A percentile compares a stretch with the other conserved stretches of the same genome.
These are phyloP conservation scores for Porodaedalea pini DNA, from an alignment of 1,284 basidiomycete species.

Conservation along the genomic window DNA sequence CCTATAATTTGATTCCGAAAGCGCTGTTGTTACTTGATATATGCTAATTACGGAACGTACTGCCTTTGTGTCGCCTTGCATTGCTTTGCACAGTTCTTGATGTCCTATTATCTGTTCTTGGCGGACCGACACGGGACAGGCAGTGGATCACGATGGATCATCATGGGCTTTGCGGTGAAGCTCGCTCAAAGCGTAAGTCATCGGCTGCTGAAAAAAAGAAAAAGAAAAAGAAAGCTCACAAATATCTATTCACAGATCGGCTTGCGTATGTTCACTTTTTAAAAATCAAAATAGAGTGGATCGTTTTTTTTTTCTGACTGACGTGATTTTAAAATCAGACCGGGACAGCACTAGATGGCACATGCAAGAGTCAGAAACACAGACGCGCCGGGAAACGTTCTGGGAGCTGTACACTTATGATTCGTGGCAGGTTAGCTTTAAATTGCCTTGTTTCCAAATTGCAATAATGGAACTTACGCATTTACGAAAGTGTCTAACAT, in stretches of 20 bases:
- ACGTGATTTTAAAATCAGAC: constrained; percentile 40
- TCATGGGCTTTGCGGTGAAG: constrained; percentile 76
- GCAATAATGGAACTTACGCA: constrained; percentile 3
- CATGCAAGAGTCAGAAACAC: constrained; percentile 54
- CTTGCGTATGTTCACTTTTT: constrained; percentile 67
- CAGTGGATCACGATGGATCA: constrained; percentile 71
- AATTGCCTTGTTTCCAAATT: not conserved
- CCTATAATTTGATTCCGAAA: not conserved
- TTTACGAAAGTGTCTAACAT: constrained; percentile 58
- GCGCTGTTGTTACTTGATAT: not conserved
- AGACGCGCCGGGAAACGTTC: constrained; percentile 62
- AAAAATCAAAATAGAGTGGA: too few relatives aligned
- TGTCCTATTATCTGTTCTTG: constrained; percentile 74
- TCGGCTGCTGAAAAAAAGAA: constrained; percentile 1
- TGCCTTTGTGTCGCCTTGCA: too few relatives aligned
- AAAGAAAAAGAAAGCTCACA: not conserved
- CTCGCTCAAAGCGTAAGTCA: constrained; percentile 69
- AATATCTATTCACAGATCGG: constrained; percentile 50
- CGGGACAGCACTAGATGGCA: constrained; percentile 69
- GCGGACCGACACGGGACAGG: constrained; percentile 68
- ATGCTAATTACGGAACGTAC: constrained; percentile 6
- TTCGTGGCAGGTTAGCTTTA: constrained; percentile 53
- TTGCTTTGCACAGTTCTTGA: constrained; percentile 51
- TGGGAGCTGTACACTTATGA: constrained; percentile 78
- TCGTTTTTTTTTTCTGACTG: too few relatives aligned